Evolutionary conservation across 31 red algal species (phyloP), one percentile per base, ranked within the genome.

Genomic region (Odonthalia washingtoniensis): DNA sequence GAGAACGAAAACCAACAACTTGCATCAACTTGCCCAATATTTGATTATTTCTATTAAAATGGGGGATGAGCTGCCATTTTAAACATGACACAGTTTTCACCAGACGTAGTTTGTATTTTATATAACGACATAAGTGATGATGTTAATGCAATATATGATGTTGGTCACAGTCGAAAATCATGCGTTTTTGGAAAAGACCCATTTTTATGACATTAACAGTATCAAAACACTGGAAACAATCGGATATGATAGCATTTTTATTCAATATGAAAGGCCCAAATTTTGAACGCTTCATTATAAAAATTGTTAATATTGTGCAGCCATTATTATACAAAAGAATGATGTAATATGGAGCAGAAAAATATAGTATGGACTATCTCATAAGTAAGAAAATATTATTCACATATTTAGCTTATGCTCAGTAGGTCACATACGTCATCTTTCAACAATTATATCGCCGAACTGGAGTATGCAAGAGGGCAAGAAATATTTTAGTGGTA

Each of bases 261-360:
- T 75, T 75, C 18, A 2, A 21, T 1, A 75, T 75, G 6, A 75
- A 75, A 26, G 72, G 72, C 1, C 2, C 72, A 3, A 75, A 3
- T 3, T 75, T 75, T 21, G 72, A 75, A n/a, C 72, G 72, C 1
- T 5, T 75, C 3, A 26, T 75, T 1, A 75, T 44, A 5, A 75
- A 75, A 21, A 46, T 45, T 21, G 38, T 45, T 75, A 28, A 5
- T 27, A 27, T 31, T 4, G 4, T 75, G 3, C 26, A 39, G 9
- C 0, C 32, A 12, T 43, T 3, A n/a, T n/a, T n/a, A n/a, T n/a
- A n/a, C n/a, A n/a, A n/a, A n/a, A n/a, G n/a, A n/a, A n/a, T n/a
- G n/a, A n/a, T n/a, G n/a, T n/a, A n/a, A n/a, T n/a, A n/a, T n/a
- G n/a, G n/a, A n/a, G n/a, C n/a, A n/a, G n/a, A n/a, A n/a, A n/a